phyloP scores from a whole-genome alignment of 23 red algal species.

The Gracilariopsis chorda region DNA sequence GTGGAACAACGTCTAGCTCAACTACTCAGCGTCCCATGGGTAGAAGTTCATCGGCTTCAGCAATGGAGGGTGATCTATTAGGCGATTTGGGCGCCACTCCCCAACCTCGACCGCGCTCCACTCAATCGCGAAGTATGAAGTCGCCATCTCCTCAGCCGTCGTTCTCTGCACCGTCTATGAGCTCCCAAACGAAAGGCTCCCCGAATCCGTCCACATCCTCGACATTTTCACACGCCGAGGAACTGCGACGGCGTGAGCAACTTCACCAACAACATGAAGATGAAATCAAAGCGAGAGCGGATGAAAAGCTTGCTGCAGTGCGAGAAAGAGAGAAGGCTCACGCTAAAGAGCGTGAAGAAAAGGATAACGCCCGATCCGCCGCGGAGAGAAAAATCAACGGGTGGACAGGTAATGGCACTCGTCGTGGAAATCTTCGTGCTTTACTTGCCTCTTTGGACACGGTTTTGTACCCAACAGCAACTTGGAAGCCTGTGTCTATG shows the following conservation, averaged over 20 bases:
- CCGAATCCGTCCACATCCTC: slow-evolving; percentile 5
- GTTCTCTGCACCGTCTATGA: slow-evolving; percentile 58
- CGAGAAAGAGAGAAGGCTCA: slow-evolving; percentile 70
- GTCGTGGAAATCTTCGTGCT: slow-evolving; percentile 81
- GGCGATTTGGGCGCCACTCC: slow-evolving; percentile 53
- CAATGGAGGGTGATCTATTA: slow-evolving; percentile 70
- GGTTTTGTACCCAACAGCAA: slow-evolving; percentile 66
- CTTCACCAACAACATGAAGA: slow-evolving; percentile 53
- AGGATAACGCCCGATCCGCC: slow-evolving; percentile 51
- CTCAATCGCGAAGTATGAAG: neutral
- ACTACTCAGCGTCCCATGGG: neutral
- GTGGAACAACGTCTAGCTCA: neutral
- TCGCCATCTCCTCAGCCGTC: neutral
- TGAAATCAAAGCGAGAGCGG: slow-evolving; percentile 72
- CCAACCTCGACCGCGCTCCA: neutral
- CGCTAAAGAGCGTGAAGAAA: slow-evolving; percentile 39
- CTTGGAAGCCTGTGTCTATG: slow-evolving; percentile 87
- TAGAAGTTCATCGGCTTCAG: neutral
- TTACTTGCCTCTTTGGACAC: slow-evolving; percentile 78
- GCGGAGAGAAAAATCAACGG: slow-evolving; percentile 65
- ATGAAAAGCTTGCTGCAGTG: slow-evolving; percentile 76
- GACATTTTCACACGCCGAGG: neutral
- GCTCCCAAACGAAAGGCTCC: neutral
- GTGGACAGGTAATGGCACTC: slow-evolving; percentile 81
- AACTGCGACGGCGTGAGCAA: slow-evolving; percentile 50